Conservation (phyloP, 129 eudicot genomes). For the Lactuca sativa region DNA sequence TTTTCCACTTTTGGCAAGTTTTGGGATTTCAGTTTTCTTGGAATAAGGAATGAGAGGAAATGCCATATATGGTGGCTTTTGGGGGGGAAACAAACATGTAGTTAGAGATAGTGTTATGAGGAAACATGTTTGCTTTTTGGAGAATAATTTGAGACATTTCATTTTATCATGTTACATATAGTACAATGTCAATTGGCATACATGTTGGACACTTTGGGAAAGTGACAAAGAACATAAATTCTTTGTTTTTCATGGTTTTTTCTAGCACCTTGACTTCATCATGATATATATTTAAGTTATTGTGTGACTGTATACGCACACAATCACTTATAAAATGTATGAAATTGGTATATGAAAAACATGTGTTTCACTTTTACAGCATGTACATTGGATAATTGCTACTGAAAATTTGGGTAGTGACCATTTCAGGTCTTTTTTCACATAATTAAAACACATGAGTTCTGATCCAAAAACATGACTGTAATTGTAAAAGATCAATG, state of each 20-base stretch:
- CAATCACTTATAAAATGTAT: conserved; percentile 15
- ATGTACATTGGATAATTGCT: conserved; percentile 1
- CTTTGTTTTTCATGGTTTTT: conserved; percentile 18
- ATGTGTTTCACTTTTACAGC: background rate
- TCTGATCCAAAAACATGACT: conserved; percentile 4
- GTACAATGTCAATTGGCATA: conserved; percentile 17
- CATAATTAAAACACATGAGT: background rate
- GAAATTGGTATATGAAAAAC: background rate
- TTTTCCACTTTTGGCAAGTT: conserved; percentile 34
- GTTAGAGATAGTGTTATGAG: conserved; percentile 23
- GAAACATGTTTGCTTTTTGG: conserved; percentile 23
- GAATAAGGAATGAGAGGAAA: conserved; percentile 26
- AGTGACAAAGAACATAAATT: conserved; percentile 24
- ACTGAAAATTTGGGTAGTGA: background rate
- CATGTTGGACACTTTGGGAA: conserved; percentile 12
- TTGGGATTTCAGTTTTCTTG: conserved; percentile 31
- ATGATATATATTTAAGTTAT: background rate
- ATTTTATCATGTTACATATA: conserved; percentile 21
- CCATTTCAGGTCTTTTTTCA: background rate
- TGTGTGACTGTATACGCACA: conserved; percentile 1
- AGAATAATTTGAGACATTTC: conserved; percentile 30
- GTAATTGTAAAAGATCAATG: background rate
- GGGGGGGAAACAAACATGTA: conserved; percentile 16
- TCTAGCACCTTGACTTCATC: conserved; percentile 21
- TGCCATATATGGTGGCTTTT: conserved; percentile 23